Conservation (phyloP, 2,329 filamentous ascomycete species). For the Coniochaeta pulveracea region DNA sequence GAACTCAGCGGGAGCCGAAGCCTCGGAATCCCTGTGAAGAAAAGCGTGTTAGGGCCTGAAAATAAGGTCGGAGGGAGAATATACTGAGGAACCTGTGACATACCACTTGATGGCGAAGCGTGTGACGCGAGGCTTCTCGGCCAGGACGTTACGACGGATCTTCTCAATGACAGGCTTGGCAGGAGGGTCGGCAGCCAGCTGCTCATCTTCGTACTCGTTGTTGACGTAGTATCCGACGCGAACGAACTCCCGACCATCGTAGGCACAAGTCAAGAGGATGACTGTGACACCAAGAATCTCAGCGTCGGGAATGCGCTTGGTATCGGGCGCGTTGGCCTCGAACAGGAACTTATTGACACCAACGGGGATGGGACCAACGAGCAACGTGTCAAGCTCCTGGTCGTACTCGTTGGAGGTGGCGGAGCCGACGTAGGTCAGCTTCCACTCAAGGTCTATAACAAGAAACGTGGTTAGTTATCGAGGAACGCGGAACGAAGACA, state of each 20-base stretch:
- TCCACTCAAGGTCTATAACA: constrained; percentile 85
- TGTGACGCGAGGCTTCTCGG: constrained; percentile 94
- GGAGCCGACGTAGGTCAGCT: constrained; percentile 96
- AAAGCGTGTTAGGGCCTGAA: background rate
- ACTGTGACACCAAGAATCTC: constrained; percentile 97
- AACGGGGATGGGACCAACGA: constrained; percentile 94
- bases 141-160: constrained; percentile 82
- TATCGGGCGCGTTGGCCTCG: constrained; percentile 86
- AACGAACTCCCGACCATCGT: constrained; percentile 93
- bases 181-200: constrained; percentile 79
- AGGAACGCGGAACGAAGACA: background rate
- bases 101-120: constrained; percentile 99
- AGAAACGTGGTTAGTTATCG: constrained; percentile 2
- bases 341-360: constrained; percentile 99
- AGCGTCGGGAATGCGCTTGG: constrained; percentile 79
- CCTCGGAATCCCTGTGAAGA: constrained; percentile 77
- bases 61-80: constrained; percentile 2
- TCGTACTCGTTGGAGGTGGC: constrained; percentile 98
- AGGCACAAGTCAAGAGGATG: constrained; percentile 89
- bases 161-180: constrained; percentile 88
- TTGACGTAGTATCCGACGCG: constrained; percentile 99
- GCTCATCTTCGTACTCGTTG: constrained; percentile 94
- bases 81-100: constrained; percentile 19
- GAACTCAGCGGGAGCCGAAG: constrained; percentile 88
- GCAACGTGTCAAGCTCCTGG: constrained; percentile 92